A percentile compares a stretch with the other conserved stretches of the same genome.
These are phyloP conservation scores for Phaeoacremonium minimum DNA, from an alignment of 2,329 filamentous ascomycete genomes.

Conservation along the genomic window DNA sequence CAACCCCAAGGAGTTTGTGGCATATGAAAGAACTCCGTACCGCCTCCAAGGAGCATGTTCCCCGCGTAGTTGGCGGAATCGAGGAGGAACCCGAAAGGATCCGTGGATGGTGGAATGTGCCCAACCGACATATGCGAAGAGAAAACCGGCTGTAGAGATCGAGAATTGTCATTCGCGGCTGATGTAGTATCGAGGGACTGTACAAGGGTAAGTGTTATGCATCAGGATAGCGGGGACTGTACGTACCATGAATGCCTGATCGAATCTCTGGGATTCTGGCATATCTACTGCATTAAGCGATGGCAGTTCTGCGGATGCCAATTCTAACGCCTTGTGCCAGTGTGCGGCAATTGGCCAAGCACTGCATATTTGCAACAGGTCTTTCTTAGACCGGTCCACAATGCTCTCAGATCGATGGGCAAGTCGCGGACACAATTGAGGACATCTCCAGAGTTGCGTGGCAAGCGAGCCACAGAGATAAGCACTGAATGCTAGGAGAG, in stretches of 20 bases:
- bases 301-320: neutral
- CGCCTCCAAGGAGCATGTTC: neutral
- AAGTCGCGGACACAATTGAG: constrained; percentile 18
- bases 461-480: constrained; percentile 34
- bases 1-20: neutral
- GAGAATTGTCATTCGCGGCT: neutral
- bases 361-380: constrained; percentile 15
- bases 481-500: constrained; percentile 31
- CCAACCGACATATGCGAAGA: neutral
- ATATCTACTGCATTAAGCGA: neutral
- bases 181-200: neutral
- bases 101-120: neutral
- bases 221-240: neutral
- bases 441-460: constrained; percentile 22
- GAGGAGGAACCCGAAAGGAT: neutral
- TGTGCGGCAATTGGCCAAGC: constrained; percentile 14
- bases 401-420: constrained; percentile 19
- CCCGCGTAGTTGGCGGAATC: neutral
- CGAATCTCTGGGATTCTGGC: neutral
- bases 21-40: neutral
- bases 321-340: neutral
- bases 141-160: neutral
- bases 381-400: constrained; percentile 15
- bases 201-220: no score
- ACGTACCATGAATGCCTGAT: neutral